Evolutionary conservation across 2,329 filamentous ascomycete species (phyloP).

Genomic region (Exophiala calicioides): DNA sequence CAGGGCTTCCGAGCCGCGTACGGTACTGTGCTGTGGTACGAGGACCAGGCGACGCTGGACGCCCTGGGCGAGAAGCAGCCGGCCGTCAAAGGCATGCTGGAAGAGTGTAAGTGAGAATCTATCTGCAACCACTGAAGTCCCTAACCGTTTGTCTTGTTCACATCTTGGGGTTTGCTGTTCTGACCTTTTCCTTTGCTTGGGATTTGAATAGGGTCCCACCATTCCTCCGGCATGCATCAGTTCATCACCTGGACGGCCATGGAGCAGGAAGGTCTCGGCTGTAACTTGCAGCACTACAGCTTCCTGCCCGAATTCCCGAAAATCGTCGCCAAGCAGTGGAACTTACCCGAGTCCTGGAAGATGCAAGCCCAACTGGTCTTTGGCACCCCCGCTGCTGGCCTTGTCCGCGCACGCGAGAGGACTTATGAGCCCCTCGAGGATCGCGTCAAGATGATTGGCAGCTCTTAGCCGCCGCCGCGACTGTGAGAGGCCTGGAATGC

Average conservation of each 20-base stretch:
- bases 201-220: slow-evolving; percentile 49
- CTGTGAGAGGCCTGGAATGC: too few species aligned
- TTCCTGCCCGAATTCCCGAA: slow-evolving; percentile 61
- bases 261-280: slow-evolving; percentile 78
- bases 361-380: slow-evolving; percentile 84
- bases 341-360: slow-evolving; percentile 70
- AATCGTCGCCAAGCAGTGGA: slow-evolving; percentile 74
- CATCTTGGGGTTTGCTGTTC: too few species aligned
- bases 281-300: slow-evolving; percentile 92
- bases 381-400: slow-evolving; percentile 44
- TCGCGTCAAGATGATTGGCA: slow-evolving; percentile 16
- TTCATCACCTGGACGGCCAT: slow-evolving; percentile 71
- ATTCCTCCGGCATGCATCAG: slow-evolving; percentile 77
- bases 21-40: slow-evolving; percentile 84
- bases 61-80: slow-evolving; percentile 57
- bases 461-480: too few species aligned
- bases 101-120: too few species aligned
- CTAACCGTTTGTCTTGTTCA: too few species aligned
- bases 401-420: slow-evolving; percentile 11
- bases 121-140: too few species aligned
- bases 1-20: slow-evolving; percentile 55
- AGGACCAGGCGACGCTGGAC: slow-evolving; percentile 69
- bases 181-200: too few species aligned
- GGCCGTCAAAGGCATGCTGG: too few species aligned
- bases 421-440: slow-evolving; percentile 15